Evolutionary conservation across 129 eudicot genomes (phyloP).

Genomic region (Chrysanthemum seticuspe): DNA sequence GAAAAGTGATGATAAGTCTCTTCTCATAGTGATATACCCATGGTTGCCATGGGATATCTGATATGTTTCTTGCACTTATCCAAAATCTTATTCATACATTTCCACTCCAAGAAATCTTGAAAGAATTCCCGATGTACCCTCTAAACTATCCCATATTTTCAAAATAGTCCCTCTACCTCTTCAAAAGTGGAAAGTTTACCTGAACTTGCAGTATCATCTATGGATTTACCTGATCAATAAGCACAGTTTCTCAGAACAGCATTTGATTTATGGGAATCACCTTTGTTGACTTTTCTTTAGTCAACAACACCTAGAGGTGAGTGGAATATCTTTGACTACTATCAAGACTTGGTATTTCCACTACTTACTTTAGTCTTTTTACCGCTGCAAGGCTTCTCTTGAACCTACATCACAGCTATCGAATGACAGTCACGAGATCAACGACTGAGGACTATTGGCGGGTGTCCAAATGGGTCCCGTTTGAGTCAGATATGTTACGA

Average conservation of each 20-base stretch:
- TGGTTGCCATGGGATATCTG: constrained; percentile 93
- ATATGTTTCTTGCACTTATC: constrained; percentile 61
- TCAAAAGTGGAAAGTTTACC: constrained; percentile 48
- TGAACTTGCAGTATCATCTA: constrained; percentile 58
- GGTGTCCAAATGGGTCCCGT: constrained; percentile 66
- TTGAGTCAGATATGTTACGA: constrained; percentile 28
- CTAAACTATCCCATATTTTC: constrained; percentile 36
- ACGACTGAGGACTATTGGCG: constrained; percentile 53
- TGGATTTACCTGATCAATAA: constrained; percentile 57
- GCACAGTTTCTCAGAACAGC: constrained; percentile 58
- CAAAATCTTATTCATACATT: constrained; percentile 46
- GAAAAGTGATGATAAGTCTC: constrained; percentile 20
- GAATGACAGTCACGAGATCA: constrained; percentile 29
- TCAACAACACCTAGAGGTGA: constrained; percentile 45
- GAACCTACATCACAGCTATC: constrained; percentile 55
- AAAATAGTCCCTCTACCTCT: constrained; percentile 39
- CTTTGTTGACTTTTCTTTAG: constrained; percentile 43
- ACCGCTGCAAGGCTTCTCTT: constrained; percentile 69
- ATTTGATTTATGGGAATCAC: constrained; percentile 49
- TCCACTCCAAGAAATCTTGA: constrained; percentile 74
- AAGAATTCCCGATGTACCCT: constrained; percentile 54
- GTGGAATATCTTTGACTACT: constrained; percentile 73
- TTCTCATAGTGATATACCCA: constrained; percentile 81
- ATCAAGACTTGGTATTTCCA: constrained; percentile 34
- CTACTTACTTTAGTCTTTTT: constrained; percentile 55